Percentiles rank a stretch among this genome's conserved stretches.
phyloP scores from a whole-genome alignment of 1,284 basidiomycete genomes.

The Anthracocystis walkeri region DNA sequence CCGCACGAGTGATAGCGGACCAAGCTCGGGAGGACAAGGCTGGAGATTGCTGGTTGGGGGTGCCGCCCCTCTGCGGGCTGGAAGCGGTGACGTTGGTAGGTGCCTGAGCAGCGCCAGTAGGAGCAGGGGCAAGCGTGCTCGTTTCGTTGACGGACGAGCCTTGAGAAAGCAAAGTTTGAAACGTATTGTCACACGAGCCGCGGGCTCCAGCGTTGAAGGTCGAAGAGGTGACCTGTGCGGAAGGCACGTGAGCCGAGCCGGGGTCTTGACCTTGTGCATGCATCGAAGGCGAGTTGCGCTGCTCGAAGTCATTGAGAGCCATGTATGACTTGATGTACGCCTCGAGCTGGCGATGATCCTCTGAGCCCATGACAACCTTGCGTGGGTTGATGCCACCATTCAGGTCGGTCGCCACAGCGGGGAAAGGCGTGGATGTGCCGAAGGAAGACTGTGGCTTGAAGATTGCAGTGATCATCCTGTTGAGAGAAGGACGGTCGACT shows the following conservation, averaged over 20 bases:
- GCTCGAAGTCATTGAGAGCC: background rate
- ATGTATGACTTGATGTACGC: slow-evolving; percentile 10
- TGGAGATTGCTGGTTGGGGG: background rate
- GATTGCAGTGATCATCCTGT: background rate
- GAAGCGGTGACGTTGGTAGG: background rate
- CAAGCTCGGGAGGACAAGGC: slow-evolving; percentile 4
- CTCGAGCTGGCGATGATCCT: slow-evolving; percentile 10
- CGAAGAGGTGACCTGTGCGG: background rate
- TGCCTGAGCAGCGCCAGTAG: background rate
- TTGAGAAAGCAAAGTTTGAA: background rate
- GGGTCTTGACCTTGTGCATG: background rate
- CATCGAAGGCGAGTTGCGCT: background rate
- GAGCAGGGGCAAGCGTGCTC: background rate
- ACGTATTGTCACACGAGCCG: background rate
- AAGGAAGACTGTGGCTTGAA: slow-evolving; percentile 3
- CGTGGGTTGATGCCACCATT: background rate
- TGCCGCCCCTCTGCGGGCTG: background rate
- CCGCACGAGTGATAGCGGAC: background rate
- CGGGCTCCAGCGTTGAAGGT: background rate
- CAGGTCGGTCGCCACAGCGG: slow-evolving; percentile 2
- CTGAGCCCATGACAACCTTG: background rate
- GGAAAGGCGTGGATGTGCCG: background rate
- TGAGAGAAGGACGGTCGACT: slow-evolving; percentile 9
- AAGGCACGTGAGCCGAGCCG: background rate
- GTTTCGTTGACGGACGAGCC: background rate